Evolutionary conservation across 768 basidiomycete genomes (phyloP), one percentile per base, ranked within the genome.

Genomic region (Mycena floridula): DNA sequence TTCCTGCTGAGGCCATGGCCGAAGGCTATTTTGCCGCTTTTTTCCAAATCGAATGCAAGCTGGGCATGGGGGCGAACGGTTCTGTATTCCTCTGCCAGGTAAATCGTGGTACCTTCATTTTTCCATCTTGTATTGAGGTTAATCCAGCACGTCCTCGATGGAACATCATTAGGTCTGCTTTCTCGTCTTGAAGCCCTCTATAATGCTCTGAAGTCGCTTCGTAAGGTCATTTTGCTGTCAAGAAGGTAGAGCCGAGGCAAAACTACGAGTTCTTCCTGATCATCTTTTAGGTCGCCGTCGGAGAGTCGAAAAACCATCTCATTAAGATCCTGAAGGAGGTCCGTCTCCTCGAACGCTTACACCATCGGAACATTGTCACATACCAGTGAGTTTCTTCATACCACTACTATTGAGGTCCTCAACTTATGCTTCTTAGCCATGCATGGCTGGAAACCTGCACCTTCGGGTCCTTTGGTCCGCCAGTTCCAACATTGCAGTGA

Each of bases 41-140:
- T 68, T 98, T 98, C 57, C 79, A 83, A 46, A 93, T 96, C 55
- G 90, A 94, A 52, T 81, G 75, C 49, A 77, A 83, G 47, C 70
- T 98, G 5, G 94, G 94, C 1, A 94, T 96, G 89, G 94, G 94
- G 35, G 93, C 93, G 0, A 91, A 92, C 55, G 94, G 95, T 2
- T 85, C 74, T 21, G 94, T 98, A 1, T 96, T 73, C 58, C 69
- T 95, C 3, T 94, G 90, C 54, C 87, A 89, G 73, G 89, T 89
- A 47, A 16, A 73, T 55, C 5, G 22, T 15, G 2, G 6, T 25
- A 15, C 21, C 40, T 12, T 28, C 28, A 32, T 18, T 25, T 16
- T 43, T 12, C 38, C 8, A 24, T 40, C 22, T 30, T n/a, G 21
- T 23, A 22, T 18, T 15, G 35, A 7, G 42, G 12, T 24, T 13